phyloP scores from a whole-genome alignment of 208 protist genomes.

The Willaertia magna region DNA sequence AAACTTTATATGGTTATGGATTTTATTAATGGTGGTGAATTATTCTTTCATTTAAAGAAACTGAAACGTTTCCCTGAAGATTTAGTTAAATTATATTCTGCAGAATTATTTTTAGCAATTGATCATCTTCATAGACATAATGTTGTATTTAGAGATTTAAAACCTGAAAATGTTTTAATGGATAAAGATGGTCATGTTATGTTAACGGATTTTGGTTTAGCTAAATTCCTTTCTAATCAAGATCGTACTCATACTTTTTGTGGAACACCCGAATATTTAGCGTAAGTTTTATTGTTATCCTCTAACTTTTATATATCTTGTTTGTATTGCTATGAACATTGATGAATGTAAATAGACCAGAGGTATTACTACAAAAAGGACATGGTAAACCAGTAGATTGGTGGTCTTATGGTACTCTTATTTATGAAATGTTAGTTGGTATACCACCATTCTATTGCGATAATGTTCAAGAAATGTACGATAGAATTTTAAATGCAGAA shows the following conservation, averaged over 20 bases:
- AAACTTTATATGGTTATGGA: slow-evolving; percentile 46
- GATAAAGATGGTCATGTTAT: slow-evolving; percentile 67
- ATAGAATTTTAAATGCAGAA: slow-evolving; percentile 20
- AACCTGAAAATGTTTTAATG: slow-evolving; percentile 84
- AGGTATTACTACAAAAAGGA: slow-evolving; percentile 30
- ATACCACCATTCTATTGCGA: slow-evolving; percentile 33
- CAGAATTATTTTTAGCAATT: slow-evolving; percentile 67
- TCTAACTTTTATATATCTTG: not conserved
- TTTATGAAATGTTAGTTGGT: slow-evolving; percentile 84
- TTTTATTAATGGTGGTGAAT: slow-evolving; percentile 48
- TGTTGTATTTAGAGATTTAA: slow-evolving; percentile 70
- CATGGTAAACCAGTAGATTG: slow-evolving; percentile 79
- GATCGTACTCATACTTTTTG: slow-evolving; percentile 63
- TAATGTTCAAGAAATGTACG: slow-evolving; percentile 27
- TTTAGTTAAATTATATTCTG: slow-evolving; percentile 63
- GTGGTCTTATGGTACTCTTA: slow-evolving; percentile 82
- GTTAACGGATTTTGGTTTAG: slow-evolving; percentile 84
- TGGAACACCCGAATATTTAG: slow-evolving; percentile 83
- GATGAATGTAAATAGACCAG: slow-evolving; percentile 49
- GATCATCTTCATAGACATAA: slow-evolving; percentile 63
- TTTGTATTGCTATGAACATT: slow-evolving; percentile 16
- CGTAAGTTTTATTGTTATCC: slow-evolving; percentile 20
- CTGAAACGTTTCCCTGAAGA: slow-evolving; percentile 56
- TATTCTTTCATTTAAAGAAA: slow-evolving; percentile 76
- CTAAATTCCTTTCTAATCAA: slow-evolving; percentile 56